Base-by-base conservation (phyloP, 106 monocot species). In the Allium fistulosum region DNA sequence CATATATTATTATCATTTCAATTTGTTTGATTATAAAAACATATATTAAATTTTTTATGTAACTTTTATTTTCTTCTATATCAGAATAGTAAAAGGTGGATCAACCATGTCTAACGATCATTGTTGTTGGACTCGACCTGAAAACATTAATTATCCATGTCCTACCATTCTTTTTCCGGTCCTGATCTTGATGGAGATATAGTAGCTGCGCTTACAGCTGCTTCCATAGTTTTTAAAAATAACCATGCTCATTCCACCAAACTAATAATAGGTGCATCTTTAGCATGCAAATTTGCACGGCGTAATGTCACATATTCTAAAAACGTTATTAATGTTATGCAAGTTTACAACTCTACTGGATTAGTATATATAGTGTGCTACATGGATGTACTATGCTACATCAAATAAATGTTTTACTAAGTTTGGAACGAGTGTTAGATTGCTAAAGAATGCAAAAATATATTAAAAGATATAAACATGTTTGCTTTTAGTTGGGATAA, bases 401-500 rank as follows among this genome's bases (percentile, higher is more conserved):
- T 82, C 80, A 7, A 87, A 87, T 51, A 57, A 68, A 28, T 82
- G 77, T 17, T 87, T 80, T 53, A 49, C 77, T 11, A 28, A 63
- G 0, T 46, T 71, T 4, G 82, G 75, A 1, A 83, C 87, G 0
- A 57, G 77, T 49, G 74, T 77, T 3, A 57, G 49, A 50, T 37
- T 83, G 17, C 59, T 80, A 0, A 80, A 18, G 63, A 80, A 77
- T 14, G 77, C 87, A 45, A 74, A 78, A 28, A 77, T 80, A 7
- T 78, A 82, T 27, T 13, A 62, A 0, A 55, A 48, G 72, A 61
- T 10, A 50, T 17, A 9, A 71, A 80, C 49, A 69, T 80, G 80
- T 87, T 51, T n/a, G n/a, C n/a, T n/a, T 63, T 87, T 56, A 87
- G 82, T 61, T 87, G 87, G 87, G 87, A 87, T 59, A 87, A 87